Evolutionary conservation across 140 eudicot genomes (phyloP), one percentile per base, ranked within the genome.

Genomic region (Cichorium intybus): DNA sequence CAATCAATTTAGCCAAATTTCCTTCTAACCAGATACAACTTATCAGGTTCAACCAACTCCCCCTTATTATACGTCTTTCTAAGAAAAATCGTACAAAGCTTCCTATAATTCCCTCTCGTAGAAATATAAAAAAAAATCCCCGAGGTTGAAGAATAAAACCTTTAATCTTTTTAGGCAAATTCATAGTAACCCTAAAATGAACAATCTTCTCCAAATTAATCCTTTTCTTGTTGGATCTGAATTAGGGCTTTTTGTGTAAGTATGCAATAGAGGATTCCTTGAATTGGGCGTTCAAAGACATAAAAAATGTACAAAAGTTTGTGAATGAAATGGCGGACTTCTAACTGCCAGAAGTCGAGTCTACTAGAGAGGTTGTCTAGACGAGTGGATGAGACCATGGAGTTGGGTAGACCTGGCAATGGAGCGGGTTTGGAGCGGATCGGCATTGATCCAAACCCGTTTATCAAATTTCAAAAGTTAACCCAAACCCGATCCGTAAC

Each of bases 111-210:
- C 37, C 98, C 98, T 60, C 96, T 75, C 0, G 96, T 88, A 3
- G 98, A 92, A 49, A 92, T 81, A 76, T 92, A 92, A 70, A 92
- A 92, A 61, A 92, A 83, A 35, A n/a, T n/a, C 98, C 98, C 64
- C 85, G 96, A 81, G 85, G 95, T 60, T 83, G 96, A 39, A 88
- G 81, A 47, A 88, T 84, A 29, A 92, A 88, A 41, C 81, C 84
- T 73, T 88, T 92, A 69, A 92, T 78, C 77, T 85, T 92, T 70
- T 83, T 88, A 0, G 96, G 98, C 78, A 92, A 75, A 81, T 81
- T 75, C 96, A 92, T 79, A 0, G 84, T 80, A 69, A 77, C 52
- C 67, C 98, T 77, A 75, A 88, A 92, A 83, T 92, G 96, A 0
- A 95, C 96, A 20, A 92, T 88, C 75, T 93, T 88, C 68, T 92